Evolutionary conservation across 441 rosid genomes (phyloP), one percentile per base, ranked within the genome.

Genomic region (Arabidopsis hybrid): DNA sequence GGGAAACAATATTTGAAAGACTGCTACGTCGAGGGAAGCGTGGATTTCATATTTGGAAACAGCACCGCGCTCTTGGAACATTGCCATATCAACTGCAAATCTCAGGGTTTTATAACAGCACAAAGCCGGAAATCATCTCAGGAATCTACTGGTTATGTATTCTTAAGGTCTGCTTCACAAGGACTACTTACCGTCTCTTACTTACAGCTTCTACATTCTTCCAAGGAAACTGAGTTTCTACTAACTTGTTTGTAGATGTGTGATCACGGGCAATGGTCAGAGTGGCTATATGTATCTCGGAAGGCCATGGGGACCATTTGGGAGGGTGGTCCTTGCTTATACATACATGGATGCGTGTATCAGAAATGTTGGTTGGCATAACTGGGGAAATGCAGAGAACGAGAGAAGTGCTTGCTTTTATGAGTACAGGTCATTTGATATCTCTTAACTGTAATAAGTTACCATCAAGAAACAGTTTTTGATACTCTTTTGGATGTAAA

Each of bases 251-350:
- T 77, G 83, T 85, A 95, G 99, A 79, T 95, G 99, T 78, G 94
- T 89, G 72, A 90, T 95, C 63, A 93, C 98, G 1, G 99, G 98
- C 10, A 95, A 86, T 82, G 98, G 99, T 72, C 84, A 83, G 46
- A 75, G 69, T 43, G 85, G 86, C 60, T 91, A 91, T 75, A 51
- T 75, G 52, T 69, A 89, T 83, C 97, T 93, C 0, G 99, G 99
- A 75, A 87, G 99, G 14, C 99, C 99, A 61, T 95, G 99, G 99
- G 99, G 98, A 75, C 99, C 98, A 46, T 93, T 95, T 34, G 98
- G 98, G 77, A 89, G 98, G 69, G 99, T 90, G 67, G 92, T 95
- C 8, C 86, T 86, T 81, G 96, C 94, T 11, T 84, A 88, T 71
- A 90, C 94, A 11, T 89, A 82, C 66, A 88, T 95, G 92, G 99